phyloP scores from a whole-genome alignment of 2,329 filamentous ascomycete genomes.

The Clarireedia paspali region DNA sequence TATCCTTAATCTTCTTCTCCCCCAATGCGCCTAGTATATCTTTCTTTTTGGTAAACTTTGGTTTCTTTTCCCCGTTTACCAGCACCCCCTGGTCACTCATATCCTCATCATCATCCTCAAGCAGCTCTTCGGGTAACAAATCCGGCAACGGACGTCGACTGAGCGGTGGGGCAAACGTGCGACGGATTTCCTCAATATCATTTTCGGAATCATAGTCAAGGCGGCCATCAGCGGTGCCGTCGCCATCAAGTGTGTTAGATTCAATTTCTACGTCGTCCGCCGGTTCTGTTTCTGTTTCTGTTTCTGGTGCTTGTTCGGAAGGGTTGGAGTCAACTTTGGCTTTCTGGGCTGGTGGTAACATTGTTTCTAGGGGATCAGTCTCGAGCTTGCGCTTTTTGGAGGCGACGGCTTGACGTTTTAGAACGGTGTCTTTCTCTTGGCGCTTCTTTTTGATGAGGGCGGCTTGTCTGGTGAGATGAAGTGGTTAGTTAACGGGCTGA shows the following conservation, averaged over 20 bases:
- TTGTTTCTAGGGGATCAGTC: slow-evolving; percentile 4
- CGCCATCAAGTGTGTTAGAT: slow-evolving; percentile 5
- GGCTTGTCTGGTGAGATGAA: slow-evolving; percentile 16
- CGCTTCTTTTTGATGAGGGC: slow-evolving; percentile 23
- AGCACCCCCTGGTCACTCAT: not conserved
- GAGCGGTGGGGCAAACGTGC: not conserved
- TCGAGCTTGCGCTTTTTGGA: slow-evolving; percentile 22
- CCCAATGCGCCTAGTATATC: slow-evolving; percentile 22
- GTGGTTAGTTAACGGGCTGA: too few relatives aligned
- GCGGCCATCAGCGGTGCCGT: slow-evolving; percentile 4
- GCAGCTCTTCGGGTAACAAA: slow-evolving; percentile 24
- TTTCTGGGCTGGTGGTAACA: slow-evolving; percentile 5
- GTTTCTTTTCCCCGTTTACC: too few relatives aligned
- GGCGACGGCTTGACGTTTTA: slow-evolving; percentile 22
- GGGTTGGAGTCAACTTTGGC: not conserved
- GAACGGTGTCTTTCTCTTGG: slow-evolving; percentile 21
- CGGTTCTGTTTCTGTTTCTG: too few relatives aligned
- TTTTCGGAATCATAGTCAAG: slow-evolving; percentile 1
- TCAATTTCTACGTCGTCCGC: not conserved
- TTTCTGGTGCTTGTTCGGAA: not conserved
- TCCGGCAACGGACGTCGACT: slow-evolving; percentile 18
- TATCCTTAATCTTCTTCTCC: slow-evolving; percentile 25
- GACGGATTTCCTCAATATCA: not conserved
- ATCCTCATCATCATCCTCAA: slow-evolving; percentile 22
- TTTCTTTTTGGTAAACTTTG: slow-evolving; percentile 14